Evolutionary conservation across 306 rosid species (phyloP).

Genomic region (Cucumis hystrix): DNA sequence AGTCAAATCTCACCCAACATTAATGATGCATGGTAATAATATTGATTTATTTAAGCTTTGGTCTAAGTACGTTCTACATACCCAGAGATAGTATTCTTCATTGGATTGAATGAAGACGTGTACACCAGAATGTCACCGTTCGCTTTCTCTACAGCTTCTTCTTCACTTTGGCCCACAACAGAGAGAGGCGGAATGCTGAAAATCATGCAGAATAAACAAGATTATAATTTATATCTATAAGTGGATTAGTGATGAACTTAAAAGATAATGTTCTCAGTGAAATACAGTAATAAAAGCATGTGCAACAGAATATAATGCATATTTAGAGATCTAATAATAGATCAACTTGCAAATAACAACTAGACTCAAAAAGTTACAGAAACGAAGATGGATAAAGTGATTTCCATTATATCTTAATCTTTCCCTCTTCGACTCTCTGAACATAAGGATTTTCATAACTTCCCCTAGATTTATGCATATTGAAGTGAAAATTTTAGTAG

Average conservation of each 20-base stretch:
- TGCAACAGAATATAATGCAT: not conserved
- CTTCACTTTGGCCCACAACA: conserved; percentile 89
- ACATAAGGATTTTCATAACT: not conserved
- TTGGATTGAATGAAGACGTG: conserved; percentile 82
- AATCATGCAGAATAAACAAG: not conserved
- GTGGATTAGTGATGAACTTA: not conserved
- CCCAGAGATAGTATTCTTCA: conserved; percentile 98
- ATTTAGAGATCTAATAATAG: not conserved
- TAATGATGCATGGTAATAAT: not conserved
- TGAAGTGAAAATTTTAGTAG: not conserved
- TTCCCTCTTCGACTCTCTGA: not conserved
- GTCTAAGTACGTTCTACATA: conserved; percentile 22
- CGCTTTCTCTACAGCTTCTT: conserved; percentile 65
- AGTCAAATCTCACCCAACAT: not conserved
- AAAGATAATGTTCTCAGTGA: not conserved
- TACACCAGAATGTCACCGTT: conserved; percentile 63
- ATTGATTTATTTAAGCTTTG: not conserved
- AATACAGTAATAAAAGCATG: not conserved
- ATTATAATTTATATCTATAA: not conserved
- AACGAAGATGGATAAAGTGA: not conserved
- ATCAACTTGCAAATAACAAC: not conserved
- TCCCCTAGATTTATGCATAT: not conserved
- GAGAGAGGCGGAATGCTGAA: conserved; percentile 97
- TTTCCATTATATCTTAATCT: not conserved
- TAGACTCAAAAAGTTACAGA: not conserved